Evolutionary conservation across 352 stramenopile species (phyloP).

Genomic region (Phytopythium helicoides): DNA sequence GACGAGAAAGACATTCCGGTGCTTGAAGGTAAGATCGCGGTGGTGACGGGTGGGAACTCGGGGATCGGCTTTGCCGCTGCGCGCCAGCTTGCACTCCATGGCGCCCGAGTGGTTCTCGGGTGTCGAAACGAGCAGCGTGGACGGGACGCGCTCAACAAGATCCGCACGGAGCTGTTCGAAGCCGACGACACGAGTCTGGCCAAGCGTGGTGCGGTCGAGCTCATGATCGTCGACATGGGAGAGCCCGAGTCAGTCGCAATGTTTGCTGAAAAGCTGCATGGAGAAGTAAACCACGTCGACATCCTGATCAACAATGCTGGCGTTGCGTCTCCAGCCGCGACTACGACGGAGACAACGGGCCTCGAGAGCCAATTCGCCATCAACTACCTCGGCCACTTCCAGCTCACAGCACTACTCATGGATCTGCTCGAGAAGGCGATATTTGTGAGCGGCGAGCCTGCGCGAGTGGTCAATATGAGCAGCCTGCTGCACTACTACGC

Average conservation of each 20-base stretch:
- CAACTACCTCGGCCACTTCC: constrained; percentile 18
- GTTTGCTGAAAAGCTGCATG: constrained; percentile 35
- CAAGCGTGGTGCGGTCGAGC: constrained; percentile 20
- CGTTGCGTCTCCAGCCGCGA: constrained; percentile 11
- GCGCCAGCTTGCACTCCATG: constrained; percentile 44
- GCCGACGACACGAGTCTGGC: too few species aligned
- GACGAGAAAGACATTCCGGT: constrained; percentile 25
- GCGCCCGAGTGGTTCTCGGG: constrained; percentile 70
- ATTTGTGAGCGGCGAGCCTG: constrained; percentile 4
- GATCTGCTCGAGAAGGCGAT: constrained; percentile 14
- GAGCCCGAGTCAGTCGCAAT: constrained; percentile 32
- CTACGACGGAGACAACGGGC: not conserved
- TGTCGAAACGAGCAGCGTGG: constrained; percentile 47
- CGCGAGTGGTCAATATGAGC: constrained; percentile 4
- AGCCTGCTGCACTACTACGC: constrained; percentile 4
- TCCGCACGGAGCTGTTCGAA: constrained; percentile 13
- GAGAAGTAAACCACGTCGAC: constrained; percentile 20
- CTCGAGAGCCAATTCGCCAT: constrained; percentile 18
- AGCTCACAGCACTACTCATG: constrained; percentile 13
- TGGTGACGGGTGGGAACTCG: constrained; percentile 30
- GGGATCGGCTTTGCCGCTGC: constrained; percentile 79
- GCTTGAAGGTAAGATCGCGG: constrained; percentile 47
- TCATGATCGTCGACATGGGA: constrained; percentile 46
- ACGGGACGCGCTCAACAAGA: constrained; percentile 19
- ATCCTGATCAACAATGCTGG: constrained; percentile 11